phyloP scores from a whole-genome alignment of 331 rosid genomes.

The Rosa hybrid region DNA sequence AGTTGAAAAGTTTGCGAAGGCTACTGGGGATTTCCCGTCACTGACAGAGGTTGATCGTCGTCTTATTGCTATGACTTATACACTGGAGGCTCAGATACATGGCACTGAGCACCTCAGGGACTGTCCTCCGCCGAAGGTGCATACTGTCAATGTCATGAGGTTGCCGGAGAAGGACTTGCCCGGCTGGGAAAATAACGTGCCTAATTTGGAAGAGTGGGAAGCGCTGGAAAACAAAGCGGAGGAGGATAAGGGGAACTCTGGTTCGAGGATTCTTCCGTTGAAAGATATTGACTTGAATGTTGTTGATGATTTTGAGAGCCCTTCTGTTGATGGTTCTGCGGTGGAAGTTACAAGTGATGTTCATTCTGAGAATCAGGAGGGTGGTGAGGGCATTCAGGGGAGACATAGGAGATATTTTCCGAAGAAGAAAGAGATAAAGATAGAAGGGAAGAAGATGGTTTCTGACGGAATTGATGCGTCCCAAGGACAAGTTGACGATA shows the following conservation, averaged over 20 bases:
- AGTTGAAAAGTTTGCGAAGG: constrained; percentile 88
- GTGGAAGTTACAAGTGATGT: constrained; percentile 34
- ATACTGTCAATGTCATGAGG: constrained; percentile 61
- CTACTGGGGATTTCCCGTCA: constrained; percentile 87
- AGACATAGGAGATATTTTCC: constrained; percentile 48
- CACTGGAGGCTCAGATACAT: constrained; percentile 80
- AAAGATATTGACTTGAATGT: constrained; percentile 67
- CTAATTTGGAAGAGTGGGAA: constrained; percentile 89
- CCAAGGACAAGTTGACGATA: constrained; percentile 59
- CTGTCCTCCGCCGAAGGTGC: constrained; percentile 80
- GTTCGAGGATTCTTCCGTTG: constrained; percentile 76
- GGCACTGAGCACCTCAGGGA: constrained; percentile 75
- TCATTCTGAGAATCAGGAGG: constrained; percentile 44
- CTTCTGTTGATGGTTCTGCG: constrained; percentile 36
- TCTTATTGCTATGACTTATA: constrained; percentile 76
- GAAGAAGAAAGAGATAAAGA: constrained; percentile 59
- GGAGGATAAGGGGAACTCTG: constrained; percentile 41
- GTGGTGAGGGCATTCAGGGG: constrained; percentile 25
- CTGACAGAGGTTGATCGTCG: constrained; percentile 86
- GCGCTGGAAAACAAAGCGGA: constrained; percentile 59
- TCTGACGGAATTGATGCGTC: constrained; percentile 83
- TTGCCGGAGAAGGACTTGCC: constrained; percentile 93
- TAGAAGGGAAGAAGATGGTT: constrained; percentile 75
- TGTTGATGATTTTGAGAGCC: too few species aligned
- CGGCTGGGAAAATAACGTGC: constrained; percentile 87